Evolutionary conservation across 768 basidiomycete genomes (phyloP).

Genomic region (Mrakia frigida): DNA sequence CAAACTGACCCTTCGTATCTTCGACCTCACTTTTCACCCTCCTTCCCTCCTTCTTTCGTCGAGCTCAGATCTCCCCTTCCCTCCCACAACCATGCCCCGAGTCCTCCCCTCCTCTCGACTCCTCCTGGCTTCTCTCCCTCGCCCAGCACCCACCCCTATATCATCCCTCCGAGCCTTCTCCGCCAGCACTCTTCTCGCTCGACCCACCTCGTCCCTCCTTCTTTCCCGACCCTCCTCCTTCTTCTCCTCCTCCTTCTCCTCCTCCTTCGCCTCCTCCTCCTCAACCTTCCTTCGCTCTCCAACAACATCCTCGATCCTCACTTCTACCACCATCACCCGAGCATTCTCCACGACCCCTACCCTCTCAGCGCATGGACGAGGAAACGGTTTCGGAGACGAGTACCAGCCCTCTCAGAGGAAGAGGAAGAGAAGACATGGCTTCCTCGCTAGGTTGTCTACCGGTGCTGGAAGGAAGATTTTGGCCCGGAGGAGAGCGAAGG

Average conservation of each 20-base stretch:
- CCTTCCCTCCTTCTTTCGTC: too few species aligned
- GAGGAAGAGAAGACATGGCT: constrained; percentile 87
- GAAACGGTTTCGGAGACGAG: constrained; percentile 70
- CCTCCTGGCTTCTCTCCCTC: too few species aligned
- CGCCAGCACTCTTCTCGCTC: not conserved
- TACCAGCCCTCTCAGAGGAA: constrained; percentile 95
- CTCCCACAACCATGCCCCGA: too few species aligned
- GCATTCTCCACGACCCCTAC: constrained; percentile 28
- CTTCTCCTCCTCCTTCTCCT: constrained; percentile 37
- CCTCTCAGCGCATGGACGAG: constrained; percentile 49
- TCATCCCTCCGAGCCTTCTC: too few species aligned
- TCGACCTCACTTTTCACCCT: too few species aligned
- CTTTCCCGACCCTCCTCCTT: not conserved
- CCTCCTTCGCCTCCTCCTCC: constrained; percentile 48
- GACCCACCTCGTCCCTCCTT: not conserved
- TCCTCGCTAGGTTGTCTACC: constrained; percentile 67
- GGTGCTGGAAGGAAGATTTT: constrained; percentile 68
- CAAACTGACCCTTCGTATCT: too few species aligned
- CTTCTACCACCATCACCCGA: constrained; percentile 15
- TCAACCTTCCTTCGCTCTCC: not conserved
- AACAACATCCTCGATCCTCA: not conserved
- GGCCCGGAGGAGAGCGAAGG: constrained; percentile 63
- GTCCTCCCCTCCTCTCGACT: too few species aligned
- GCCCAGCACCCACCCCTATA: too few species aligned
- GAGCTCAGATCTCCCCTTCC: too few species aligned